Conservation (phyloP, 2,329 filamentous ascomycete species). For the Hirsutella rhossiliensis region DNA sequence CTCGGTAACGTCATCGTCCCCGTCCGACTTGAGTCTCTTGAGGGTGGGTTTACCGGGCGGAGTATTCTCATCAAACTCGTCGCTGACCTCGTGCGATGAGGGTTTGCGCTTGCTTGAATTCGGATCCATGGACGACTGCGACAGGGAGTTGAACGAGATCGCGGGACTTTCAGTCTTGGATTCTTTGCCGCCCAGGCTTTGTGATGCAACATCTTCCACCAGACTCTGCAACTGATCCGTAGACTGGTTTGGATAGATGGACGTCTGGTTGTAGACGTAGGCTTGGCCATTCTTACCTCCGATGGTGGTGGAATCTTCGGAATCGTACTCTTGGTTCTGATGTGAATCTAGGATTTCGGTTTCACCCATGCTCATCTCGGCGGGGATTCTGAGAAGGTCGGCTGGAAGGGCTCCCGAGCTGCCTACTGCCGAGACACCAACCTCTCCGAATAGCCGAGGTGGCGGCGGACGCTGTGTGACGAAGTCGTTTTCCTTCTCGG, state of each 20-base stretch:
- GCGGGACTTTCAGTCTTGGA: constrained; percentile 5
- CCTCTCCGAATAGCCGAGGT: constrained; percentile 41
- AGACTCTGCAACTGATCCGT: constrained; percentile 37
- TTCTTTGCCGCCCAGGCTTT: constrained; percentile 41
- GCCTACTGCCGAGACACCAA: constrained; percentile 39
- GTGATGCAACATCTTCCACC: constrained; percentile 39
- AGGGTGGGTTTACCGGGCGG: constrained; percentile 32
- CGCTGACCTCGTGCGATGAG: constrained; percentile 33
- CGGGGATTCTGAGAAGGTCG: constrained; percentile 34
- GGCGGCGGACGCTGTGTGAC: constrained; percentile 38
- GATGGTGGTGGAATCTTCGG: constrained; percentile 23
- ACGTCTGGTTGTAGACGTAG: constrained; percentile 16
- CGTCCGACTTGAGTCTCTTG: constrained; percentile 43
- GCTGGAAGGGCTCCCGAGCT: constrained; percentile 39
- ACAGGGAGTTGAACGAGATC: constrained; percentile 13
- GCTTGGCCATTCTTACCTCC: constrained; percentile 13
- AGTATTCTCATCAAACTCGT: constrained; percentile 32
- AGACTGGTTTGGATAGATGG: constrained; percentile 30
- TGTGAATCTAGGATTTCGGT: constrained; percentile 33
- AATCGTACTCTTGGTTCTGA: constrained; percentile 29
- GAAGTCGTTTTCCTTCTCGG: constrained; percentile 69
- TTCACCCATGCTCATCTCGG: constrained; percentile 22
- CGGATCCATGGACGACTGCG: constrained; percentile 20
- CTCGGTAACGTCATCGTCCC: constrained; percentile 21
- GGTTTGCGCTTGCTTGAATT: constrained; percentile 46